Base-by-base conservation (phyloP, 2,329 filamentous ascomycete species). In the Camptophora hylomeconis region DNA sequence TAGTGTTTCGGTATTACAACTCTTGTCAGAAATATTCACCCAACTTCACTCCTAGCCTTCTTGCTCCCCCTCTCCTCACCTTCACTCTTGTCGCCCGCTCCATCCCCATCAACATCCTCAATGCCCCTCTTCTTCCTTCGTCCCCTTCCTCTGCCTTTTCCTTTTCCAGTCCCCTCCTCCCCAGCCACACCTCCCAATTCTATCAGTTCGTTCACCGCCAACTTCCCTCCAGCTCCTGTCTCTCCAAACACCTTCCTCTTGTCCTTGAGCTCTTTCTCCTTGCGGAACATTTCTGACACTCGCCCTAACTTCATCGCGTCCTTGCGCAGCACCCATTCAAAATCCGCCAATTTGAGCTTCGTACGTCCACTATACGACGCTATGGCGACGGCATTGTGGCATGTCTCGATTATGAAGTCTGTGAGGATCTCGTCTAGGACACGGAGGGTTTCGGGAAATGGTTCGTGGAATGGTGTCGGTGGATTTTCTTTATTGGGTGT, bases 311-410 rank as follows among this genome's bases (percentile, higher is more conserved):
- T 92, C 35, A 71, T 65, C 6, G 80, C 76, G 48, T 95, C 92
- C 40, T 80, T 73, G 17, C 89, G 72, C 44, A 95, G 72, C 20
- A 84, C 83, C 56, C 92, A 98, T 49, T 92, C 84, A 60, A 98
- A 93, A 56, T 98, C 89, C 48, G 94, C 87, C 47, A 92, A 81
- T 55, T 98, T 98, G 58, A 98, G 84, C 60, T 98, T 98, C 47
- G 92, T 82, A 2, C 89, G 80, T 1, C 84, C 79, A 2, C 80
- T 75, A 55, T 92, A 82, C 52, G 81, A 75, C 1, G 89, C 89
- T 30, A 78, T 76, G 24, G 81, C 74, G 4, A 84, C 82, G 3
- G 89, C 87, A 50, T 83, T 78, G 60, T 92, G 89, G 57, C 81
- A 87, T 31, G 89, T 76, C 53, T 89, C 83, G 51, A 92, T 83